Base-by-base conservation (phyloP, 495 filamentous ascomycete species). In the Paragyromitra xinjiangensis region DNA sequence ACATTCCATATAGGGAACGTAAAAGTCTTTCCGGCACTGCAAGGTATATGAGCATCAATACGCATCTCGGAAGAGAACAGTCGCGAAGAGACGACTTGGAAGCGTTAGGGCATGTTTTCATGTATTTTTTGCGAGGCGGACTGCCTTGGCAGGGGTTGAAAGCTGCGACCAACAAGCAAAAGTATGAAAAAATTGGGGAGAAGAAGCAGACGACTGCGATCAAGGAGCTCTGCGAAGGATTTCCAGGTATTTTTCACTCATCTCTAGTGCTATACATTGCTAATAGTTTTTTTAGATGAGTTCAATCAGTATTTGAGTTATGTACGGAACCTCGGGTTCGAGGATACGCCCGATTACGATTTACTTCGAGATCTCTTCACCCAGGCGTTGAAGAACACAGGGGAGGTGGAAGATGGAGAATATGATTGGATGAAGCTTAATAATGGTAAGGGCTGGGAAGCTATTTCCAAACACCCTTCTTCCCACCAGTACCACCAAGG, bases 371-470 rank as follows among this genome's bases (percentile, higher is more conserved):
- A 98, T 78, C 90, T 99, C 40, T 94, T 99, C 87, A 97, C 95
- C 2, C 92, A 97, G 84, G 93, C 95, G n/a, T 88, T 98, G 56
- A 97, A 97, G 88, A 93, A 93, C 76, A 92, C 92, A 6, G 94
- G 94, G 50, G 94, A 97, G 78, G 92, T 98, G 12, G 95, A 99
- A 81, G 95, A 99, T 86, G 95, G 96, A 73, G 96, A 99, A 83
- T 99, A 98, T 83, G 95, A 99, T 84, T 99, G 95, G 95, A 98
- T 98, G 96, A 98, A 97, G 88, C 87, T 97, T 71, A 95, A 93
- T 87, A 96, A 97, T 83, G 94, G 94, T 75, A 92, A 94, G 81
- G 94, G 93, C 48, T 97, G 93, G 93, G 95, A 98, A 85, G 92
- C 92, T 80, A 86, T 88, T 83, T 97, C 97, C 86, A 90, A 91